A percentile compares a stretch with the other conserved stretches of the same genome.
These are phyloP conservation scores for Daldinia sp. DNA, from an alignment of 2,329 filamentous ascomycete species.

Conservation along the genomic window DNA sequence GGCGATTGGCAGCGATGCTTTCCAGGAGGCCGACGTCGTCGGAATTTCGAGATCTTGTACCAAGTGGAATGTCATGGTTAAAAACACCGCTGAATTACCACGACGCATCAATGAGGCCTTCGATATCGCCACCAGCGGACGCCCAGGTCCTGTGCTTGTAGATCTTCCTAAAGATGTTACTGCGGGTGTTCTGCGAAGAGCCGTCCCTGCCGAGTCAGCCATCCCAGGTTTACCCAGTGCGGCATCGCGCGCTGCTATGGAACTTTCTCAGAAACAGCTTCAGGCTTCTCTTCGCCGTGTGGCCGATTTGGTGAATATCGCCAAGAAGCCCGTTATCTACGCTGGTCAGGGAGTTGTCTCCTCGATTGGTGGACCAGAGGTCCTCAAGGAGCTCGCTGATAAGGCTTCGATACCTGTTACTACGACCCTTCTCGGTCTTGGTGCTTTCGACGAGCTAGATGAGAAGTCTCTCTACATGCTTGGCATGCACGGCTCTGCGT, in stretches of 20 bases:
- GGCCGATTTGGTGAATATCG: conserved; percentile 83
- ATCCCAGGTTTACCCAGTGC: conserved; percentile 87
- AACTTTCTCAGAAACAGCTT: conserved; percentile 78
- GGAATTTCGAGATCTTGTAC: conserved; percentile 96
- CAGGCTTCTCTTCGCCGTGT: conserved; percentile 79
- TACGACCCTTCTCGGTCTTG: conserved; percentile 93
- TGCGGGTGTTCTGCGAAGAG: conserved; percentile 81
- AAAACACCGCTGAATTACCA: conserved; percentile 92
- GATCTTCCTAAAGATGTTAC: conserved; percentile 98
- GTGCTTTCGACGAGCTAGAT: conserved; percentile 91
- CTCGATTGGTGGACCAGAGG: conserved; percentile 79
- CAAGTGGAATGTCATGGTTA: conserved; percentile 99
- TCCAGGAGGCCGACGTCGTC: conserved; percentile 95
- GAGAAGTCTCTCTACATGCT: conserved; percentile 97
- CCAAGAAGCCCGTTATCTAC: conserved; percentile 96
- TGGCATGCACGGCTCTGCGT: conserved; percentile 97
- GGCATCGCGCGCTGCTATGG: conserved; percentile 83
- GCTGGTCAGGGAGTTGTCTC: conserved; percentile 91
- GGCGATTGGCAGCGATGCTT: conserved; percentile 93
- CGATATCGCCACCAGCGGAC: conserved; percentile 94
- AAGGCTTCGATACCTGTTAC: conserved; percentile 94
- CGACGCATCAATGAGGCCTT: conserved; percentile 97
- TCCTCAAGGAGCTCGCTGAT: conserved; percentile 88
- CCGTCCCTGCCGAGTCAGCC: conserved; percentile 81
- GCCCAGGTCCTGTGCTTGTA: conserved; percentile 93